Conservation (phyloP, 805 yeast species). For the Peterozyma toletana region DNA sequence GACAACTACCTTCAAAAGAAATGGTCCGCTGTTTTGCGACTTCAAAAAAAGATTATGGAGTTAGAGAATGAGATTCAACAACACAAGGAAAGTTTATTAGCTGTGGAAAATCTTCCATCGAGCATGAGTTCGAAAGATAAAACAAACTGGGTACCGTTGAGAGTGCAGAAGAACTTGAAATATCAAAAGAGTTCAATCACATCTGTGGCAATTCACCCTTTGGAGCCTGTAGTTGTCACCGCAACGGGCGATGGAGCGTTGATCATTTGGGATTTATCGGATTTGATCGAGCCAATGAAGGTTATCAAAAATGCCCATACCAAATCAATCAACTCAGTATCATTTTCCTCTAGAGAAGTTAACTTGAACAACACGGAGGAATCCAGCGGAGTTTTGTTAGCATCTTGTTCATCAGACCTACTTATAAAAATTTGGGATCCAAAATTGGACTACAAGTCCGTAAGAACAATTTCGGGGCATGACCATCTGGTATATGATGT, state of each 20-base stretch:
- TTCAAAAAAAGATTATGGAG: slow-evolving; percentile 68
- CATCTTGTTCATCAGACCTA: slow-evolving; percentile 46
- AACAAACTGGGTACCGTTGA: slow-evolving; percentile 58
- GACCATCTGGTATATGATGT: slow-evolving; percentile 76
- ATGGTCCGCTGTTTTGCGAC: slow-evolving; percentile 79
- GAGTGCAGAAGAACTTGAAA: slow-evolving; percentile 33
- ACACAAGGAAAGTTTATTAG: slow-evolving; percentile 33
- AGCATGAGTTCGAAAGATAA: slow-evolving; percentile 17
- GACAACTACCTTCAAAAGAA: slow-evolving; percentile 52
- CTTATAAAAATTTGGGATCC: slow-evolving; percentile 69
- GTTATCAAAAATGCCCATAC: slow-evolving; percentile 67
- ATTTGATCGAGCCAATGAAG: slow-evolving; percentile 51
- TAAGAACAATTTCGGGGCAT: slow-evolving; percentile 72
- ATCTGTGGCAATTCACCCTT: slow-evolving; percentile 66
- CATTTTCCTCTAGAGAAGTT: slow-evolving; percentile 43
- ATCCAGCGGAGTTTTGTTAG: slow-evolving; percentile 25
- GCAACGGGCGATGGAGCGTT: slow-evolving; percentile 71
- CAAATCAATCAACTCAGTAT: slow-evolving; percentile 51
- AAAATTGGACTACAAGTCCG: slow-evolving; percentile 35
- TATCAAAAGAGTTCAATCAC: slow-evolving; percentile 49
- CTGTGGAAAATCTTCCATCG: slow-evolving; percentile 9
- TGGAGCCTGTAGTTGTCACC: slow-evolving; percentile 53
- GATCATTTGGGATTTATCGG: slow-evolving; percentile 63
- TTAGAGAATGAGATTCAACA: slow-evolving; percentile 53
- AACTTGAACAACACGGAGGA: slow-evolving; percentile 7